These are phyloP conservation scores for Vitis amurensis DNA, from an alignment of 164 flowering plant species.

Conservation along the genomic window DNA sequence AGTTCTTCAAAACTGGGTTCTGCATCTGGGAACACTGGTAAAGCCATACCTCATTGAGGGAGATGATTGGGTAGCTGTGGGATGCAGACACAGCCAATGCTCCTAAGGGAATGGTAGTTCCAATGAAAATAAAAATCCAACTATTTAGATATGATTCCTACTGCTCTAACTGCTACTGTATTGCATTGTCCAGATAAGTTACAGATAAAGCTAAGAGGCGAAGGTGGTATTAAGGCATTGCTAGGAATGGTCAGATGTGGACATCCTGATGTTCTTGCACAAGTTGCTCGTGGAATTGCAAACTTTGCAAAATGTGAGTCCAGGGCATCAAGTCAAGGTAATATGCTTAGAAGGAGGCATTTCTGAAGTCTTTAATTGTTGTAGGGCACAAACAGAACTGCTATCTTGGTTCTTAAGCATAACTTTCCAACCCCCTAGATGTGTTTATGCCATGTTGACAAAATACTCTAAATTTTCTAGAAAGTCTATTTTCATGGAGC, in stretches of 20 bases:
- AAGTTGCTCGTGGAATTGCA: conserved; percentile 97
- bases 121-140: too few relatives aligned
- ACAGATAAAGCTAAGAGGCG: conserved; percentile 67
- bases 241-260: conserved; percentile 89
- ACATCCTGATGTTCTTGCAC: conserved; percentile 95
- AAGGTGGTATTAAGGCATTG: conserved; percentile 95
- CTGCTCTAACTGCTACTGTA: not conserved
- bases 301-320: conserved; percentile 99
- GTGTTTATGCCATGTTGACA: not conserved
- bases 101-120: not conserved
- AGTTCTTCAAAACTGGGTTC: not conserved
- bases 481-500: too few relatives aligned
- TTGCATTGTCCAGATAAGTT: conserved; percentile 63
- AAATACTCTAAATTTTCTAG: not conserved
- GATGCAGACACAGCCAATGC: not conserved
- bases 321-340: conserved; percentile 85
- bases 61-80: not conserved
- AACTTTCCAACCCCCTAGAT: not conserved
- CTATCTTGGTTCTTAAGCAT: not conserved
- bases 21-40: not conserved
- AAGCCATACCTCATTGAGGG: not conserved
- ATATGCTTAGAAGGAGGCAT: not conserved
- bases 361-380: too few relatives aligned
- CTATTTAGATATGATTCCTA: not conserved
- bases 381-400: too few relatives aligned